Evolutionary conservation across 2,329 filamentous ascomycete genomes (phyloP), one percentile per base, ranked within the genome.

Genomic region (Tolypocladium nubicola): DNA sequence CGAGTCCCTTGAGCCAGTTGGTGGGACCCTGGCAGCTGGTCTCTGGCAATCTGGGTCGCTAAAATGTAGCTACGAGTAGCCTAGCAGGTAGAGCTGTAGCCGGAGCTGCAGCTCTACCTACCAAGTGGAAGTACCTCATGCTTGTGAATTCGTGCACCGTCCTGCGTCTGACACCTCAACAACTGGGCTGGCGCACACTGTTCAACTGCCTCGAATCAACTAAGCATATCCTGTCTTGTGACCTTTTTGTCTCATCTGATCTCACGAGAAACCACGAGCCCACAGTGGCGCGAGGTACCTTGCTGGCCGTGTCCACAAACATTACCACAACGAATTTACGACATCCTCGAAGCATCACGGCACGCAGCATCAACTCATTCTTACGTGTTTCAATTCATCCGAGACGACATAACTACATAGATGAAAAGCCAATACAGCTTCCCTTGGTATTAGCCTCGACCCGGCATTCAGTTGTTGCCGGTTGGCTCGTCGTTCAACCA

Each of bases 391-490:
- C 66, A 71, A 72, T 69, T 74, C 69, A 74, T 73, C 66, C 64
- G 63, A 67, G 66, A 70, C 70, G 70, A 71, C 72, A 68, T 72
- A 71, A 74, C 73, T 74, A 76, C 70, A 76, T 70, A 66, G 65
- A 68, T 67, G 68, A 71, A 71, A 69, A 69, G 68, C 68, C 64
- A 63, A 64, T 59, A 65, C 64, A 72, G 67, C 69, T 69, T 70
- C 64, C 69, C 67, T 66, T 70, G 63, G 66, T 69, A 69, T 68
- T 67, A 66, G 69, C 68, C 67, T 71, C 69, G 69, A 68, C 68
- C 62, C 64, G 67, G 66, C 68, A 66, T 66, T 69, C 57, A 59
- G 65, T 67, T 65, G 59, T 63, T 60, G 55, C 58, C 57, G 61
- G 60, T 52, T 56, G 62, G 64, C 65, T 59, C 62, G 61, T 66